These are phyloP conservation scores for Mycosarcoma mackinlayi DNA, from an alignment of 1,284 basidiomycete genomes.

Conservation along the genomic window DNA sequence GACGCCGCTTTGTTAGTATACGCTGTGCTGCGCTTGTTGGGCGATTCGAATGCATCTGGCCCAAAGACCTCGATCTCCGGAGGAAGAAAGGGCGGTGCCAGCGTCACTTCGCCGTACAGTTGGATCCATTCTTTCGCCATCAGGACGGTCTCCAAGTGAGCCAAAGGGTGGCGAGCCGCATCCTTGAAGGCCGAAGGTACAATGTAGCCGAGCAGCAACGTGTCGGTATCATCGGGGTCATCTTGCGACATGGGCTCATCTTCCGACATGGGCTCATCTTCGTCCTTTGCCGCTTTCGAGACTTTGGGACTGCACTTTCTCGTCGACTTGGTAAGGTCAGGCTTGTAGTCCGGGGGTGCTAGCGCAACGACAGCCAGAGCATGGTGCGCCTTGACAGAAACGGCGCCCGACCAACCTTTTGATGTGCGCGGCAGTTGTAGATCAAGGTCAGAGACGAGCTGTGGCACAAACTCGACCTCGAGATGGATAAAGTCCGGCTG, in stretches of 20 bases:
- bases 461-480: conserved; percentile 38
- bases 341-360: conserved; percentile 21
- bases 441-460: neutral
- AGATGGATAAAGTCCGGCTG: conserved; percentile 22
- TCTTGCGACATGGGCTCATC: neutral
- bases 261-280: neutral
- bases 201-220: conserved; percentile 30
- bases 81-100: conserved; percentile 36
- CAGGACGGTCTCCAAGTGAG: conserved; percentile 17
- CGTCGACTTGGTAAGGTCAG: neutral
- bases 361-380: conserved; percentile 31
- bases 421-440: conserved; percentile 11
- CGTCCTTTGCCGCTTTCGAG: neutral
- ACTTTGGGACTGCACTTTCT: neutral
- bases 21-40: neutral
- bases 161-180: conserved; percentile 26
- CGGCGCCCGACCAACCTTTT: neutral
- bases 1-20: neutral
- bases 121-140: conserved; percentile 41
- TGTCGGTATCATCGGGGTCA: conserved; percentile 12
- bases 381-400: neutral
- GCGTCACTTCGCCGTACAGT: conserved; percentile 44
- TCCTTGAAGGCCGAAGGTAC: conserved; percentile 36
- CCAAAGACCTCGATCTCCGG: conserved; percentile 26
- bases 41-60: conserved; percentile 5